These are phyloP conservation scores for Mallotus japonicus DNA, from an alignment of 441 rosid species.

Conservation along the genomic window DNA sequence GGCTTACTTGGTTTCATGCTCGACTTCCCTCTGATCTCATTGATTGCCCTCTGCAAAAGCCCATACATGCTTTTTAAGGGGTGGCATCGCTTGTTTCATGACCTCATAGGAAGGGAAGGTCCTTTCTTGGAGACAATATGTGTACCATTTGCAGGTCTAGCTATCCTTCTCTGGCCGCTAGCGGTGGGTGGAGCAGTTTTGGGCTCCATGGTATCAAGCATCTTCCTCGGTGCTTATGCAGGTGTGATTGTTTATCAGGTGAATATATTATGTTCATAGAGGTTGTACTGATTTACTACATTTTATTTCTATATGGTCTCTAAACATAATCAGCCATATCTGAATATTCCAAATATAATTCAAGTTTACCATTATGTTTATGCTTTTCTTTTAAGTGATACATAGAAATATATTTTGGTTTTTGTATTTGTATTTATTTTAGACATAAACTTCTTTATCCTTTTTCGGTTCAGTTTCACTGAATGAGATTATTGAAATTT, in stretches of 20 bases:
- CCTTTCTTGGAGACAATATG: slow-evolving; percentile 97
- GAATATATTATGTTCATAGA: slow-evolving; percentile 3
- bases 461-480: not conserved
- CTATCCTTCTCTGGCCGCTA: slow-evolving; percentile 89
- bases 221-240: slow-evolving; percentile 82
- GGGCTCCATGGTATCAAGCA: slow-evolving; percentile 67
- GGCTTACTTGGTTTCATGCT: slow-evolving; percentile 55
- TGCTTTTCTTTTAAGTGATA: not conserved
- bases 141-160: slow-evolving; percentile 95
- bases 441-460: not conserved
- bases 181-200: slow-evolving; percentile 88
- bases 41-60: slow-evolving; percentile 73
- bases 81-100: slow-evolving; percentile 89
- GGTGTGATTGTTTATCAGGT: slow-evolving; percentile 87
- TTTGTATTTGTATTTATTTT: not conserved
- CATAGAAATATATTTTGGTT: not conserved
- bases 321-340: not conserved
- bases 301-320: not conserved
- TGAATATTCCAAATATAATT: not conserved
- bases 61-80: slow-evolving; percentile 93
- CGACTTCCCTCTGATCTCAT: slow-evolving; percentile 68
- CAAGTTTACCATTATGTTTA: slow-evolving; percentile 4
- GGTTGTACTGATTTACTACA: not conserved
- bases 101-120: slow-evolving; percentile 95
- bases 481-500: not conserved